Base-by-base conservation (phyloP, 352 stramenopile species). In the Hyaloperonospora brassicae region DNA sequence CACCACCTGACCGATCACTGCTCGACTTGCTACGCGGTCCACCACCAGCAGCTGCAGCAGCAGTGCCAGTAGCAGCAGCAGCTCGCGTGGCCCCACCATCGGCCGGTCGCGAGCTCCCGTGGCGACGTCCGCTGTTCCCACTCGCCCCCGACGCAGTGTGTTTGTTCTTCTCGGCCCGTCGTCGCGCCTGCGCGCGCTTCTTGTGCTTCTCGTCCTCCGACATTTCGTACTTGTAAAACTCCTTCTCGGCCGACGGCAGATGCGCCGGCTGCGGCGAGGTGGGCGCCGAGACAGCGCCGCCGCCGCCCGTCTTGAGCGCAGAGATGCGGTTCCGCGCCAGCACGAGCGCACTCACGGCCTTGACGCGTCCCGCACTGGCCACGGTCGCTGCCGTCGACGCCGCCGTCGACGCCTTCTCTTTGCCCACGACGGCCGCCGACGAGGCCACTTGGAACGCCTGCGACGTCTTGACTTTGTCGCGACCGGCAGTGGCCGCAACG, bases 171-270 rank as follows among this genome's bases (percentile, higher is more conserved):
- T 85, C 73, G 6, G 72, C 75, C 22, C 73, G 72, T 42, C 78
- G 71, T 34, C 76, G 66, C 22, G 78, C 75, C 64, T 85, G 72
- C 23, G 78, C 78, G 62, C 78, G 75, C 54, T 86, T 79, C 57
- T 76, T 71, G 39, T 75, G 71, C 65, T 82, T 81, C 70, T 88
- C 75, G n/a, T 88, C 78, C 24, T 88, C 78, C 1, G 75, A 73
- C 78, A 88, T 86, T 41, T 88, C 78, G 65, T 88, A 88, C 64
- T 85, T 84, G 71, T 85, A 88, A 42, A 87, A 87, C 48, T 81
- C 50, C 57, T 86, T 86, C 44, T 83, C 72, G 2, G 66, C 67
- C 34, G 74, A 84, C 25, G 72, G 68, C 35, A 81, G 43, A 14
- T 66, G 55, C 17, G 44, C 47, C 14, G 64, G 55, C 12, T 51